These are phyloP conservation scores for Thelephora aurantiotincta DNA, from an alignment of 768 basidiomycete genomes.

Conservation along the genomic window DNA sequence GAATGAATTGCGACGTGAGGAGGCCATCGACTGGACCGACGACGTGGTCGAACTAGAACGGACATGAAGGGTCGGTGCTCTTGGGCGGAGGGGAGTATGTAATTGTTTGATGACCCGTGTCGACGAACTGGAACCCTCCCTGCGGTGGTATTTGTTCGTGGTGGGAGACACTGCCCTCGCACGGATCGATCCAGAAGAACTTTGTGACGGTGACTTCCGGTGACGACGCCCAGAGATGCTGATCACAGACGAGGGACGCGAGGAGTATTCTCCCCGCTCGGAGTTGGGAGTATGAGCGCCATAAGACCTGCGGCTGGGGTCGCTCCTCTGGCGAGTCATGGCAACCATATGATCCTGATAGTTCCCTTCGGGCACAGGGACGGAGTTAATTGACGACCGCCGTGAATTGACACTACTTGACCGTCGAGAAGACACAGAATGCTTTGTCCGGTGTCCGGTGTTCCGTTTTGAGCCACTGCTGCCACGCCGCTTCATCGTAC, in stretches of 20 bases:
- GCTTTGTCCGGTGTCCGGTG: slow-evolving; percentile 40
- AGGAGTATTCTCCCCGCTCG: slow-evolving; percentile 64
- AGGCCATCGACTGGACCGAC: slow-evolving; percentile 60
- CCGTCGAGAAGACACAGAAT: slow-evolving; percentile 69
- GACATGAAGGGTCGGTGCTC: slow-evolving; percentile 30
- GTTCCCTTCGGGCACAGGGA: slow-evolving; percentile 34
- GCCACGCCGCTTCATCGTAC: slow-evolving; percentile 34
- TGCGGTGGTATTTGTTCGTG: slow-evolving; percentile 61
- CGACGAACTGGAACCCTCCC: slow-evolving; percentile 71
- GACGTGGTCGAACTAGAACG: slow-evolving; percentile 70
- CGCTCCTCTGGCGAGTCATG: slow-evolving; percentile 28
- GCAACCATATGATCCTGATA: slow-evolving; percentile 24
- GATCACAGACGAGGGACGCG: slow-evolving; percentile 76
- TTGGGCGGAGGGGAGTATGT: slow-evolving; percentile 16
- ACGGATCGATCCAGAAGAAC: slow-evolving; percentile 57
- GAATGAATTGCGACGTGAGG: slow-evolving; percentile 66
- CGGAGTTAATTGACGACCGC: slow-evolving; percentile 44
- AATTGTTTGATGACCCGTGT: slow-evolving; percentile 65
- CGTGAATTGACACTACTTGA: slow-evolving; percentile 88
- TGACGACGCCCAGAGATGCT: slow-evolving; percentile 55
- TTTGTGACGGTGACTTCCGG: slow-evolving; percentile 62
- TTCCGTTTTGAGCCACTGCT: slow-evolving; percentile 15
- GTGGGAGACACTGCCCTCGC: slow-evolving; percentile 60
- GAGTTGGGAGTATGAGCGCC: slow-evolving; percentile 82
- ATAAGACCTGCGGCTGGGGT: slow-evolving; percentile 53